phyloP scores from a whole-genome alignment of 116 monocot species.

The Thalassia testudinum region DNA sequence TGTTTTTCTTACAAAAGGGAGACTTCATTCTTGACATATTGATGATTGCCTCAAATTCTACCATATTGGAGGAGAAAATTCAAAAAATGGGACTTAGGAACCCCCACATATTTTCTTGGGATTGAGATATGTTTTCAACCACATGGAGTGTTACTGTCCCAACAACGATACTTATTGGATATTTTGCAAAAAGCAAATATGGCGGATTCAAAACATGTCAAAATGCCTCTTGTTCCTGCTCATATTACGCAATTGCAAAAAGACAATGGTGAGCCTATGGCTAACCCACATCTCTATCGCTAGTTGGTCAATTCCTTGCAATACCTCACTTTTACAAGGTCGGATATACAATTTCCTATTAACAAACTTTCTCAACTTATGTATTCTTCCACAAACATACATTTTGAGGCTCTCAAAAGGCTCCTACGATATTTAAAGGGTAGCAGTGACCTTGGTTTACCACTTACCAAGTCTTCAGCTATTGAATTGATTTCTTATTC shows the following conservation, averaged over 20 bases:
- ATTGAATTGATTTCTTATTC: background rate
- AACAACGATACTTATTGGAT: background rate
- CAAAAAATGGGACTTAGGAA: no score
- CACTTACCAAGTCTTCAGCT: background rate
- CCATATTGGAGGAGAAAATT: no score
- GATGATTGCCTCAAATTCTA: no score
- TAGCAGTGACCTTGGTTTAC: no score
- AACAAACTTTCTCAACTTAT: constrained; percentile 9
- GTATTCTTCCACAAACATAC: background rate
- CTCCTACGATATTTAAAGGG: constrained; percentile 3
- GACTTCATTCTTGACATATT: no score
- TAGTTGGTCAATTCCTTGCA: constrained; percentile 1
- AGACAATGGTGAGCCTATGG: background rate
- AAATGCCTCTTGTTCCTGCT: background rate
- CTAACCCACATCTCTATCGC: constrained; percentile 2
- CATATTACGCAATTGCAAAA: no score
- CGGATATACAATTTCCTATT: constrained; percentile 4
- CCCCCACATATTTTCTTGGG: constrained; percentile 1
- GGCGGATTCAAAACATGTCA: constrained; percentile 1
- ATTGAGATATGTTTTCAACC: background rate
- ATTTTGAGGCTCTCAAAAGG: constrained; percentile 6
- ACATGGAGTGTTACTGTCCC: background rate
- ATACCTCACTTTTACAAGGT: constrained; percentile 6
- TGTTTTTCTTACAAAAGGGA: no score
- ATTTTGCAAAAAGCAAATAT: background rate